phyloP scores from a whole-genome alignment of 352 stramenopile species.

The Phytopythium helicoides region DNA sequence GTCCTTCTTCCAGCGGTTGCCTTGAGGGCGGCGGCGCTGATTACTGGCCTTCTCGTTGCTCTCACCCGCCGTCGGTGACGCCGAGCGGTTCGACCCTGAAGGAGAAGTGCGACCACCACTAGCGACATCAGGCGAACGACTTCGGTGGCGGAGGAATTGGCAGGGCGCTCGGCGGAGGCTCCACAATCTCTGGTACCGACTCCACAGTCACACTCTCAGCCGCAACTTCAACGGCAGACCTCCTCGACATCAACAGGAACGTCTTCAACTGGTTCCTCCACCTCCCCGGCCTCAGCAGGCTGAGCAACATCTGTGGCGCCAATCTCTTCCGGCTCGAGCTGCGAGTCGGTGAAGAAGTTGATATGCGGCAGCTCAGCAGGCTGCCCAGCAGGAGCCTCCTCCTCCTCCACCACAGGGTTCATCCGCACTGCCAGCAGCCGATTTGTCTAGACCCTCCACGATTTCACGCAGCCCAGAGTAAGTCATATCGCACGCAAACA shows the following conservation, averaged over 20 bases:
- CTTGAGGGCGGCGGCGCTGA: slow-evolving; percentile 34
- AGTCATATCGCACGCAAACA: slow-evolving; percentile 71
- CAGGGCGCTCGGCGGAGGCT: slow-evolving; percentile 8
- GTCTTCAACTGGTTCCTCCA: slow-evolving; percentile 11
- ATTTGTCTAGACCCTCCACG: slow-evolving; percentile 45
- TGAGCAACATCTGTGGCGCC: slow-evolving; percentile 16
- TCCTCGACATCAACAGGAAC: slow-evolving; percentile 12
- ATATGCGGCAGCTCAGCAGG: slow-evolving; percentile 64
- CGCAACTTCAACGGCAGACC: slow-evolving; percentile 9
- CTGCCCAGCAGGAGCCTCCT: slow-evolving; percentile 15
- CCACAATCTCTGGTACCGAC: neutral
- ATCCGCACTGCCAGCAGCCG: slow-evolving; percentile 7
- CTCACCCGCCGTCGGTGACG: slow-evolving; percentile 19
- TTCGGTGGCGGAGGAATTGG: slow-evolving; percentile 36
- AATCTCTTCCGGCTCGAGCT: slow-evolving; percentile 33
- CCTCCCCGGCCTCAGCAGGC: slow-evolving; percentile 10
- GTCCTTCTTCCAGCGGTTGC: slow-evolving; percentile 32
- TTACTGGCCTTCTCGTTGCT: slow-evolving; percentile 16
- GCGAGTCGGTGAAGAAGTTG: slow-evolving; percentile 86
- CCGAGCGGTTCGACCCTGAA: slow-evolving; percentile 17
- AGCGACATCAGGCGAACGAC: slow-evolving; percentile 47
- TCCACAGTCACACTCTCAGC: slow-evolving; percentile 8
- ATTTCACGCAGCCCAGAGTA: slow-evolving; percentile 59
- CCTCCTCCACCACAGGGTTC: slow-evolving; percentile 11
- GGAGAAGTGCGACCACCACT: slow-evolving; percentile 12